phyloP scores from a whole-genome alignment of 2,329 filamentous ascomycete species.

The Fusarium sambucinum region DNA sequence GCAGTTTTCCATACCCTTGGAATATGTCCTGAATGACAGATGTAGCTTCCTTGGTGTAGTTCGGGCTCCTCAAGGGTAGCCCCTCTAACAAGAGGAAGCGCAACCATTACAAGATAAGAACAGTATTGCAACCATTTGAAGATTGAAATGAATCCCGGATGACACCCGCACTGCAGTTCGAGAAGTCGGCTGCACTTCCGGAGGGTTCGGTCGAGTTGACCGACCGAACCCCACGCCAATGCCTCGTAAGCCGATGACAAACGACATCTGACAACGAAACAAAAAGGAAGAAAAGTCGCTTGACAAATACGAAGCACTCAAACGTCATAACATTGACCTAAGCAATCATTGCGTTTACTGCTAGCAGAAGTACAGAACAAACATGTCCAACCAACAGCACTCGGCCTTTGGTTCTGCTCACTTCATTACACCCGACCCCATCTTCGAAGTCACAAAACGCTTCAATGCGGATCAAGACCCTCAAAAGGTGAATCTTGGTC shows the following conservation, averaged over 20 bases:
- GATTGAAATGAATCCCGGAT: neutral
- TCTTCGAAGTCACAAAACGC: conserved; percentile 52
- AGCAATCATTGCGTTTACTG: too few relatives aligned
- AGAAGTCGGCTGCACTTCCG: neutral
- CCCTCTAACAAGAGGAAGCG: too few relatives aligned
- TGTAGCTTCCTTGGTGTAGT: too few relatives aligned
- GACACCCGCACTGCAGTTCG: neutral
- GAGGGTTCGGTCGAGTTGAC: neutral
- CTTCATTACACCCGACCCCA: conserved; percentile 49
- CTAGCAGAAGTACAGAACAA: neutral
- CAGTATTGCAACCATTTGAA: too few relatives aligned
- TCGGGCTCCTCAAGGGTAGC: too few relatives aligned
- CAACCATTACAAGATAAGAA: too few relatives aligned
- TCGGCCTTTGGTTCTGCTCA: conserved; percentile 42
- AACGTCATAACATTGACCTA: too few relatives aligned
- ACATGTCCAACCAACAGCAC: conserved; percentile 7
- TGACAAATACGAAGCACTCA: too few relatives aligned
- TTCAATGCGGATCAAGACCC: conserved; percentile 50
- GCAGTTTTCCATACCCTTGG: too few relatives aligned
- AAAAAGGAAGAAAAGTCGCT: neutral
- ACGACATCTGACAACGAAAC: neutral
- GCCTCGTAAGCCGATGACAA: neutral
- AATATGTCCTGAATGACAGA: too few relatives aligned
- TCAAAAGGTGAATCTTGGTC: conserved; percentile 56
- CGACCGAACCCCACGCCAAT: neutral